phyloP scores from a whole-genome alignment of 2,329 filamentous ascomycete species.

The Pestalotiopsis sp. region DNA sequence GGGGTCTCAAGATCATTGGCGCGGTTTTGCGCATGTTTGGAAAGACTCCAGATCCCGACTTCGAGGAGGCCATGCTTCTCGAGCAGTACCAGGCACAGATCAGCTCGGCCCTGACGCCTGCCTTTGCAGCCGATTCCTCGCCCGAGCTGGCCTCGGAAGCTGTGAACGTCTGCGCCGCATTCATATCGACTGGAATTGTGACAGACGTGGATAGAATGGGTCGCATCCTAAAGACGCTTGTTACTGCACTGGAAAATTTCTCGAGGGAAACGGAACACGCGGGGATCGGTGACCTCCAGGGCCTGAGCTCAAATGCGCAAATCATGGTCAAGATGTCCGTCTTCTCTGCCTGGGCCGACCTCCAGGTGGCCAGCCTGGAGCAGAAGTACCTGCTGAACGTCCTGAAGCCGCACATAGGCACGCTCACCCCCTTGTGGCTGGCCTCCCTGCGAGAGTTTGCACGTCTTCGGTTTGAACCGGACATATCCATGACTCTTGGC shows the following conservation, averaged over 20 bases:
- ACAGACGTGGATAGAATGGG: conserved; percentile 99
- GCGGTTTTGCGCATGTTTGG: conserved; percentile 95
- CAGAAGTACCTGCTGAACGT: conserved; percentile 89
- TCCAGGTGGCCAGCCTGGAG: conserved; percentile 92
- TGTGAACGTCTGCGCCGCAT: conserved; percentile 96
- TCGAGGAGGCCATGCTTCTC: conserved; percentile 92
- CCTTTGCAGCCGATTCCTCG: conserved; percentile 93
- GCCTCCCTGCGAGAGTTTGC: conserved; percentile 93
- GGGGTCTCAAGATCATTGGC: conserved; percentile 91
- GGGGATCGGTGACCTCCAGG: conserved; percentile 89
- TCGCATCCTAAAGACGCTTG: conserved; percentile 89
- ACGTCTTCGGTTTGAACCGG: conserved; percentile 89
- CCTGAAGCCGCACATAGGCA: conserved; percentile 85
- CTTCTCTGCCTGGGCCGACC: conserved; percentile 94
- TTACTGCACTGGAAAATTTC: conserved; percentile 90
- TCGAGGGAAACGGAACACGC: conserved; percentile 78
- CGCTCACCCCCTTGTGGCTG: conserved; percentile 89
- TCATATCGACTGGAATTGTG: conserved; percentile 95
- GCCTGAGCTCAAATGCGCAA: conserved; percentile 91
- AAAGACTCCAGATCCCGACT: conserved; percentile 92
- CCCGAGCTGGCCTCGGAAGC: conserved; percentile 94
- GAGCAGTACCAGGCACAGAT: conserved; percentile 99
- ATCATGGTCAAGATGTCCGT: conserved; percentile 99
- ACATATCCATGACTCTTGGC: conserved; percentile 89
- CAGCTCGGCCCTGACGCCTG: conserved; percentile 91